phyloP scores from a whole-genome alignment of 2,329 filamentous ascomycete genomes.

The Talaromyces sp. region DNA sequence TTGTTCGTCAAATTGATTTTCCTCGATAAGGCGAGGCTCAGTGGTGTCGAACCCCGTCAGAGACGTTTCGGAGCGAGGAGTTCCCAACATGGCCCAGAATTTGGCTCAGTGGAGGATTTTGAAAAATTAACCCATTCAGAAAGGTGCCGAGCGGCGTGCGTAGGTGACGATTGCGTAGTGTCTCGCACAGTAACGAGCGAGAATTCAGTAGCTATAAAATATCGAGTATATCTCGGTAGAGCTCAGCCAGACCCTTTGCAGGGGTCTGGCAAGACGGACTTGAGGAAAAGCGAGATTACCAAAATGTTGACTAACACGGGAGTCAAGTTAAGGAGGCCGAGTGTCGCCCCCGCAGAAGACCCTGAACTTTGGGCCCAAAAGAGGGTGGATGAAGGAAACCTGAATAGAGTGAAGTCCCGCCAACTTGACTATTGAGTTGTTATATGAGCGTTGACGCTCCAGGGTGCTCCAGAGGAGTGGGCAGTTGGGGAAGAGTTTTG shows the following conservation, averaged over 20 bases:
- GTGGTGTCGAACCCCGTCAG: conserved; percentile 60
- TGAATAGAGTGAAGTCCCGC: conserved; percentile 72
- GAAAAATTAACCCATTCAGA: conserved; percentile 19
- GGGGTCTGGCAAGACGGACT: conserved; percentile 40
- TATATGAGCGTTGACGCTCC: conserved; percentile 40
- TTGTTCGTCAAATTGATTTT: conserved; percentile 56
- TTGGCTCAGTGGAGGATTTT: conserved; percentile 10
- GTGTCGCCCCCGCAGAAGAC: conserved; percentile 95
- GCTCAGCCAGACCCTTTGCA: conserved; percentile 42
- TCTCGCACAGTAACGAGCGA: conserved; percentile 18
- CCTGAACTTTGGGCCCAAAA: conserved; percentile 88
- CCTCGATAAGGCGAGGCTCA: conserved; percentile 73
- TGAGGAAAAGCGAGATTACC: conserved; percentile 32
- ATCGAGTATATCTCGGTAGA: conserved; percentile 33
- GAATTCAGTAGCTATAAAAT: conserved; percentile 18
- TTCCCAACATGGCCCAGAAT: conserved; percentile 45
- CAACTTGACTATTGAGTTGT: conserved; percentile 75
- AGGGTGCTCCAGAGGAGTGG: conserved; percentile 42
- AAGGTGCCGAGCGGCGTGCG: conserved; percentile 10
- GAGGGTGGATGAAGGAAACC: conserved; percentile 77
- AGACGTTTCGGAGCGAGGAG: conserved; percentile 62
- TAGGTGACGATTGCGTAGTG: background rate
- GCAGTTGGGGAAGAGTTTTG: conserved; percentile 5
- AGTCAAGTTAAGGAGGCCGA: conserved; percentile 89
- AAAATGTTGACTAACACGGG: conserved; percentile 19